These are phyloP conservation scores for Kalmusia sp. DNA, from an alignment of 2,329 filamentous ascomycete species.

Conservation along the genomic window DNA sequence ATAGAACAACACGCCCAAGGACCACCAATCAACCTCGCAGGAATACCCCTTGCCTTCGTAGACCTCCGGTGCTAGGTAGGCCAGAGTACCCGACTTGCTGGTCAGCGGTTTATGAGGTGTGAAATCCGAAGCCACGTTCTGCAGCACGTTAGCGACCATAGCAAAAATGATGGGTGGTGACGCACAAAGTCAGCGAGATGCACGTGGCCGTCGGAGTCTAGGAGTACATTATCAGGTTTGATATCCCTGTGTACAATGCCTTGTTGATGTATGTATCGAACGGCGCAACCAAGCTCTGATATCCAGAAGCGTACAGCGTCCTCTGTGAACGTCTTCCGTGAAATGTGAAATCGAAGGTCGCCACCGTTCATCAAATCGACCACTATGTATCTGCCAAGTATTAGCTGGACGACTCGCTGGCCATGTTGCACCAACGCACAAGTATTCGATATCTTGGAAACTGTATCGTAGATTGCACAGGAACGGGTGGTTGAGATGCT, in stretches of 20 bases:
- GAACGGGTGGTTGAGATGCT: conserved; percentile 97
- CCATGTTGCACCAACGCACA: conserved; percentile 64
- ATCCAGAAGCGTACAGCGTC: conserved; percentile 98
- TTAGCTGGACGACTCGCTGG: conserved; percentile 17
- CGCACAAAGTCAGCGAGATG: conserved; percentile 97
- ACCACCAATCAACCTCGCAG: conserved; percentile 97
- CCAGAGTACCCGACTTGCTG: conserved; percentile 95
- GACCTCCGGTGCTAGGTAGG: conserved; percentile 94
- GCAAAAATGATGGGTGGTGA: conserved; percentile 17
- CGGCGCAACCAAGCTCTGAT: conserved; percentile 87
- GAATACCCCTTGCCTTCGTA: conserved; percentile 91
- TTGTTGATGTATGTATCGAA: conserved; percentile 62
- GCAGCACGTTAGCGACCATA: conserved; percentile 42
- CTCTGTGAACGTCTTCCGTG: conserved; percentile 96
- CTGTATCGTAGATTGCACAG: conserved; percentile 98
- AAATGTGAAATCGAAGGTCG: conserved; percentile 96
- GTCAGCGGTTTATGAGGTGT: conserved; percentile 81
- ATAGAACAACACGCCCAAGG: conserved; percentile 95
- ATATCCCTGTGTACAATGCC: conserved; percentile 52
- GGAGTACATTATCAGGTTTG: conserved; percentile 51
- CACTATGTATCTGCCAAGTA: conserved; percentile 74
- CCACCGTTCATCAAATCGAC: conserved; percentile 98
- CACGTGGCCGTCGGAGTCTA: conserved; percentile 69
- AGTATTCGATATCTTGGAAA: conserved; percentile 98
- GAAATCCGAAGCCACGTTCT: conserved; percentile 98